Evolutionary conservation across 2,329 filamentous ascomycete genomes (phyloP).

Genomic region (Chaetothyriales sp.): DNA sequence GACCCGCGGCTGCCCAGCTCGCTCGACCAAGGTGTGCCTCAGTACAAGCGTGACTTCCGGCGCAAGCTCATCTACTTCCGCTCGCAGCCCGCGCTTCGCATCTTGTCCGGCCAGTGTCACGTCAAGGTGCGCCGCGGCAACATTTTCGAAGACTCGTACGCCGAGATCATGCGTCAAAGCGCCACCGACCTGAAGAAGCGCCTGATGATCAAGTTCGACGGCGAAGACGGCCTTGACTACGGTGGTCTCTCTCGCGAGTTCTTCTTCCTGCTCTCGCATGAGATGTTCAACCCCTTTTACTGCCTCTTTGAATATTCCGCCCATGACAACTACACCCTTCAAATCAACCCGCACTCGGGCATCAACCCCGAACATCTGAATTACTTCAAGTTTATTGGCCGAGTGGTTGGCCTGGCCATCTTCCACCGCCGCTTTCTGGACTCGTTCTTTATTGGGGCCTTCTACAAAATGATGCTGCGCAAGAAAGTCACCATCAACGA

Average conservation of each 20-base stretch:
- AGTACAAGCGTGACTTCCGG: conserved; percentile 98
- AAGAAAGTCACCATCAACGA: conserved; percentile 85
- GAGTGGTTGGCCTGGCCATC: conserved; percentile 89
- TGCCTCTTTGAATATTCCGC: conserved; percentile 98
- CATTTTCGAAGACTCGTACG: conserved; percentile 98
- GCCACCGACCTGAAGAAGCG: conserved; percentile 94
- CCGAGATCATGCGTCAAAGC: conserved; percentile 93
- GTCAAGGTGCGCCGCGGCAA: conserved; percentile 93
- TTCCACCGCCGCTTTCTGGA: conserved; percentile 97
- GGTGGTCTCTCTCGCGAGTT: conserved; percentile 96
- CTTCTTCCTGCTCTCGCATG: conserved; percentile 96
- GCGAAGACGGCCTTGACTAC: conserved; percentile 94
- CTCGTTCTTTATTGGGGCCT: conserved; percentile 95
- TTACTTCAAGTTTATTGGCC: conserved; percentile 99
- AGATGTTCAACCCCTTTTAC: conserved; percentile 99
- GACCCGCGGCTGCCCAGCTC: conserved; percentile 90
- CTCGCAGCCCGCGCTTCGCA: conserved; percentile 89
- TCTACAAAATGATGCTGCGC: conserved; percentile 98
- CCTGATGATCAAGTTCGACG: conserved; percentile 98
- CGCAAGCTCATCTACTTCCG: conserved; percentile 98
- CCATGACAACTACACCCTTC: conserved; percentile 98
- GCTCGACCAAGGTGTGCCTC: conserved; percentile 91
- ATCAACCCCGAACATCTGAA: conserved; percentile 99
- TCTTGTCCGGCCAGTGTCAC: conserved; percentile 89
- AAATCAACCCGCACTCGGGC: conserved; percentile 98